A percentile compares a stretch with the other conserved stretches of the same genome.
Evolutionary conservation across 1,139 yeast species (phyloP).

Genomic region (Chernovozyma sophiae-reginae): DNA sequence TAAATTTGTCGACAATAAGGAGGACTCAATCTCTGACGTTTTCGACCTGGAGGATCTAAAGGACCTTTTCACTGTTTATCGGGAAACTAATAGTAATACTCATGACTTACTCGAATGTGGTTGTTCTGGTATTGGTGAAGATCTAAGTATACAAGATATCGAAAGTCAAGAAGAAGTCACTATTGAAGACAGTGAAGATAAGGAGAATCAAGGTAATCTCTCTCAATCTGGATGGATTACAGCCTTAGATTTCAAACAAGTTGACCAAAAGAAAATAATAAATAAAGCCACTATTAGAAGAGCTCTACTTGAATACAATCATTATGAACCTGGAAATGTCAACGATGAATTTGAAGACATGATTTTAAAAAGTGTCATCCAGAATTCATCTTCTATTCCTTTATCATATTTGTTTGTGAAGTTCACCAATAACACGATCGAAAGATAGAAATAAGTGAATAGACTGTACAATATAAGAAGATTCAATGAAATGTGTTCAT

Average conservation of each 20-base stretch:
- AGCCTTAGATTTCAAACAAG: slow-evolving; percentile 46
- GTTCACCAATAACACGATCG: slow-evolving; percentile 4
- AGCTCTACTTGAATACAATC: slow-evolving; percentile 60
- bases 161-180: slow-evolving; percentile 12
- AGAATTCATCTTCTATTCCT: slow-evolving; percentile 9
- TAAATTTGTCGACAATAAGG: slow-evolving; percentile 60
- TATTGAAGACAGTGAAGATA: slow-evolving; percentile 15
- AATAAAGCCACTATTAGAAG: slow-evolving; percentile 45
- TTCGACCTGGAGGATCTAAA: slow-evolving; percentile 64
- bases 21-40: slow-evolving; percentile 36
- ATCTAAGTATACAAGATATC: slow-evolving; percentile 10
- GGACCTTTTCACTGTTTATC: slow-evolving; percentile 65
- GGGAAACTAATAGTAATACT: slow-evolving; percentile 60
- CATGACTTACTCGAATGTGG: slow-evolving; percentile 79
- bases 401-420: slow-evolving; percentile 16
- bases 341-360: slow-evolving; percentile 1
- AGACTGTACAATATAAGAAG: too few species aligned
- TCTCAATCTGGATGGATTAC: slow-evolving; percentile 40
- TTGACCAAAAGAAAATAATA: slow-evolving; percentile 23
- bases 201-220: slow-evolving; percentile 9
- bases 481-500: too few species aligned
- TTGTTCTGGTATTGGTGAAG: slow-evolving; percentile 54
- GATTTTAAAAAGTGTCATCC: not conserved
- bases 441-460: too few species aligned
- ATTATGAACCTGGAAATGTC: slow-evolving; percentile 43